Evolutionary conservation across 108 stramenopile genomes (phyloP).

Genomic region (Nitzschia sp.): DNA sequence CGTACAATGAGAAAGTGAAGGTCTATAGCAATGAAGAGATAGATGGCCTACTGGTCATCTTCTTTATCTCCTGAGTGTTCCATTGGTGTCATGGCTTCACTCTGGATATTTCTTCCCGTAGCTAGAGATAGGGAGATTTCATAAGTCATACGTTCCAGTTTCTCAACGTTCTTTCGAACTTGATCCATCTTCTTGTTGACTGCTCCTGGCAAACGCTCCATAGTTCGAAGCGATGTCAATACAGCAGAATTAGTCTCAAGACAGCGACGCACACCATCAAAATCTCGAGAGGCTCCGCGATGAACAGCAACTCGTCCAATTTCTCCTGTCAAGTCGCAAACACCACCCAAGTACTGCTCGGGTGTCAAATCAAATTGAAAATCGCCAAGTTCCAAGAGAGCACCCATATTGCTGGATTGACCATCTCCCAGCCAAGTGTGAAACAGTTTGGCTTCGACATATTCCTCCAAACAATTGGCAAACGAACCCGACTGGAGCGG

Average conservation of each 20-base stretch:
- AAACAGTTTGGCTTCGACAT: constrained; percentile 92
- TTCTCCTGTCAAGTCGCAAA: constrained; percentile 96
- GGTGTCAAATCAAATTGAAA: constrained; percentile 55
- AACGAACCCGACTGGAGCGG: constrained; percentile 56
- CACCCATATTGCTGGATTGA: constrained; percentile 30
- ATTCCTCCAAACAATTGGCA: constrained; percentile 85
- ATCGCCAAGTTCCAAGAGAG: constrained; percentile 43
- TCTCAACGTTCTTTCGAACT: constrained; percentile 57
- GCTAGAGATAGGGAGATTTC: constrained; percentile 79
- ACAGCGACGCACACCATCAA: constrained; percentile 57
- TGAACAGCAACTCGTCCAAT: constrained; percentile 91
- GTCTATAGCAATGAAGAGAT: too few relatives aligned
- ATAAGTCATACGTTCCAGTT: constrained; percentile 82
- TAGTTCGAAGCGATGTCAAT: constrained; percentile 42
- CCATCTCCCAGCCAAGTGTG: constrained; percentile 69
- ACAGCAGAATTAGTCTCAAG: constrained; percentile 64
- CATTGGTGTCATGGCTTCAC: constrained; percentile 14
- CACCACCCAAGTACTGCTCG: constrained; percentile 90
- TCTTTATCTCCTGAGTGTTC: constrained; percentile 4
- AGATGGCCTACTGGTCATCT: neutral
- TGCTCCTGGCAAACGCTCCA: constrained; percentile 49
- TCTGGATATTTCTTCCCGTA: constrained; percentile 45
- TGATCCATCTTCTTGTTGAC: constrained; percentile 69
- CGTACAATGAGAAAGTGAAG: too few relatives aligned
- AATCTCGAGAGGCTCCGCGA: constrained; percentile 82